Evolutionary conservation across 345 rosid genomes (phyloP).

Genomic region (Populus alba): DNA sequence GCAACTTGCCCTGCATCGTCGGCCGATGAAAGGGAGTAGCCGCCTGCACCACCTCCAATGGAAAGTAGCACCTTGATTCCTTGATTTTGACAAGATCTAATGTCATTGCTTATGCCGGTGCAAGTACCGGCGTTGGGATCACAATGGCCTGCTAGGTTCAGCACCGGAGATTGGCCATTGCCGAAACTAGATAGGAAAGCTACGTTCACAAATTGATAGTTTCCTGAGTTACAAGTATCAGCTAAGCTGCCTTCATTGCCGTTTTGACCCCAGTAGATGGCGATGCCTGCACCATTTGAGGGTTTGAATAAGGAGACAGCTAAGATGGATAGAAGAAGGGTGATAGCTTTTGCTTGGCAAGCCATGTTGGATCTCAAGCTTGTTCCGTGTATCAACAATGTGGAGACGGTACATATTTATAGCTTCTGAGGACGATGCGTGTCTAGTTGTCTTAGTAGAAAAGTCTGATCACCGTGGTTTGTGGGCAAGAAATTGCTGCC

Average conservation of each 20-base stretch:
- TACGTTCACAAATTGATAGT: slow-evolving; percentile 14
- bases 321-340: background rate
- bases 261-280: slow-evolving; percentile 20
- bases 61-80: slow-evolving; percentile 18
- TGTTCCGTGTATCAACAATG: background rate
- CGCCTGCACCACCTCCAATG: background rate
- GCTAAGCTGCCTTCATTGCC: slow-evolving; percentile 17
- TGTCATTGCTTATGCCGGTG: background rate
- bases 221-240: slow-evolving; percentile 8
- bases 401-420: background rate
- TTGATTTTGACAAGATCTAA: slow-evolving; percentile 6
- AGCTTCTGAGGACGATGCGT: background rate
- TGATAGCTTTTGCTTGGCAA: background rate
- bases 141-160: slow-evolving; percentile 20
- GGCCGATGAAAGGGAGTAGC: slow-evolving; percentile 10
- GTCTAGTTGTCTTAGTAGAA: background rate
- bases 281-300: slow-evolving; percentile 9
- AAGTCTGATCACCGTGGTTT: too few relatives aligned
- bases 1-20: slow-evolving; percentile 9
- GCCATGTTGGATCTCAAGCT: background rate
- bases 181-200: slow-evolving; percentile 14
- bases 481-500: too few relatives aligned
- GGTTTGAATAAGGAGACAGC: background rate
- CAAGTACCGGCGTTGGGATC: slow-evolving; percentile 4
- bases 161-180: slow-evolving; percentile 10